Conservation (phyloP, 208 protist genomes). For the Naegleria fowleri region DNA sequence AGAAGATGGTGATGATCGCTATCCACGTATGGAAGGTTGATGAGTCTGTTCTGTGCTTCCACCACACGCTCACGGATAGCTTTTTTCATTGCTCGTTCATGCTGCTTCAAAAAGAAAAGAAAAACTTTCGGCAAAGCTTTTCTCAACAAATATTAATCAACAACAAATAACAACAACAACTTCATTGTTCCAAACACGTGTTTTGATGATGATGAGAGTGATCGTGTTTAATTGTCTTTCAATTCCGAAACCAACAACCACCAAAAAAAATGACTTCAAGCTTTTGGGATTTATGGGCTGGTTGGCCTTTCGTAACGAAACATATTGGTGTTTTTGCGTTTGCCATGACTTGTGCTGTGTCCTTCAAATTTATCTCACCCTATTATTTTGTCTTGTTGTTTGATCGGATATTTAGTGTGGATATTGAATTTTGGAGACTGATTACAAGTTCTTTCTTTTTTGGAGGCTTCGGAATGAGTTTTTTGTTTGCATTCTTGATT, state of each 20-base stretch:
- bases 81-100: too few relatives aligned
- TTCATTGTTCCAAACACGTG: too few relatives aligned
- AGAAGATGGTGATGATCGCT: too few relatives aligned
- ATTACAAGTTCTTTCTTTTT: background rate
- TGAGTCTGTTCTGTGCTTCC: too few relatives aligned
- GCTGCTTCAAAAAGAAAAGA: too few relatives aligned
- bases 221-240: too few relatives aligned
- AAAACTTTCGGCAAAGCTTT: too few relatives aligned
- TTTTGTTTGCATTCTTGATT: background rate
- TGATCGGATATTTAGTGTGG: background rate
- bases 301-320: background rate
- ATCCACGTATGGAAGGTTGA: too few relatives aligned
- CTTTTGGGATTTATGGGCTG: background rate
- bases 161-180: too few relatives aligned
- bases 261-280: background rate
- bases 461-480: slow-evolving; percentile 4
- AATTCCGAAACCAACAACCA: background rate
- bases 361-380: background rate
- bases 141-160: too few relatives aligned
- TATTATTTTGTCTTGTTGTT: background rate
- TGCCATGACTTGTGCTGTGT: background rate
- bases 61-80: too few relatives aligned
- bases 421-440: slow-evolving; percentile 13
- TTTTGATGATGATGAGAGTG: too few relatives aligned
- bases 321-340: background rate